Conservation (phyloP, 1,284 basidiomycete genomes). For the Crocinoboletus sp. region DNA sequence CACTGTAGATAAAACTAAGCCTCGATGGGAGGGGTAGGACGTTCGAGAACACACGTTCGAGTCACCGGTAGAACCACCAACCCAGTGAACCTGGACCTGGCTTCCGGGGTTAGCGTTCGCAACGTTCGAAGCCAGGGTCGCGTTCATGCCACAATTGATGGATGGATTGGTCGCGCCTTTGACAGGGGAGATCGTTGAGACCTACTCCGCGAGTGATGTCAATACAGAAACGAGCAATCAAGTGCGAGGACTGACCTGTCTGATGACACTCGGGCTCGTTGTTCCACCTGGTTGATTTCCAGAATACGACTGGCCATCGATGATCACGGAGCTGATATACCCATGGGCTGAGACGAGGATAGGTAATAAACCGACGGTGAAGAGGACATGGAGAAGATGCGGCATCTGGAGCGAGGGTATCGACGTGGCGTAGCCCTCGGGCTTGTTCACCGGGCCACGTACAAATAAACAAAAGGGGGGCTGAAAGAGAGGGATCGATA, state of each 20-base stretch:
- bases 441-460: conserved; percentile 21
- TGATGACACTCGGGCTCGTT: conserved; percentile 31
- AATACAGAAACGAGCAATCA: neutral
- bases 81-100: conserved; percentile 32
- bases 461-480: conserved; percentile 7
- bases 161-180: conserved; percentile 37
- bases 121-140: conserved; percentile 34
- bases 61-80: conserved; percentile 29
- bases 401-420: conserved; percentile 12
- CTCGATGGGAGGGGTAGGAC: neutral
- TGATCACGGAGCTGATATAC: conserved; percentile 26
- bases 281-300: conserved; percentile 29
- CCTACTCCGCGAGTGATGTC: conserved; percentile 7
- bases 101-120: conserved; percentile 41
- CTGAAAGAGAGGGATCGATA: neutral
- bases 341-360: conserved; percentile 31
- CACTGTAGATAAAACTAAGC: conserved; percentile 24
- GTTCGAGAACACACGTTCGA: conserved; percentile 22
- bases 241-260: conserved; percentile 23
- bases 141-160: conserved; percentile 41
- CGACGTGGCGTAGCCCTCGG: neutral
- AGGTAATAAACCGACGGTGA: conserved; percentile 16
- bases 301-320: conserved; percentile 32
- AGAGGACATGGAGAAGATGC: conserved; percentile 10
- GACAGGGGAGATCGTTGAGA: conserved; percentile 37